Evolutionary conservation across 345 rosid genomes (phyloP), one percentile per base, ranked within the genome.

Genomic region (Arabidopsis suecica): DNA sequence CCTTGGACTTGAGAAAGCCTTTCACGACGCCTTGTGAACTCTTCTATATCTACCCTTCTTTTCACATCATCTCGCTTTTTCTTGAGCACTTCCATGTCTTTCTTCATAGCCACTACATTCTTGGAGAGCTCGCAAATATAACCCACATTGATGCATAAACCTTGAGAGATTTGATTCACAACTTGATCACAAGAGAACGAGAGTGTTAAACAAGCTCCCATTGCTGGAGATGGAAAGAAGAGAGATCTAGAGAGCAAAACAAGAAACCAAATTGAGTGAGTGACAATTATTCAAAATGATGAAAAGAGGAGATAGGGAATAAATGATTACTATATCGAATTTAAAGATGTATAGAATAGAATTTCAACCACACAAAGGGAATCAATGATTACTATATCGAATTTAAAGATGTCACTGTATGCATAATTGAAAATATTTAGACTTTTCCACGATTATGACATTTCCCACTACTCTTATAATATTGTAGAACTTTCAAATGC

Each of bases 1-100:
- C 14, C 41, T 9, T 20, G 9, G 28, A 79, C 79, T 45, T 37
- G 63, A 59, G 63, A 36, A 10, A 28, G 74, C 2, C 4, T 59
- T 68, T 49, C 9, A 8, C 10, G 12, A 33, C 23, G 41, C 23
- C 61, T 41, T 33, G 25, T n/a, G 13, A 57, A 57, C 61, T 57
- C 61, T 1, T 56, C 61, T 57, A 41, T 57, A 0, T 4, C 0
- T 33, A 57, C 7, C 61, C 41, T 57, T 1, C 23, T 16, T 57
- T 57, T 7, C 41, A 57, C 13, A 57, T 57, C 61, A 8, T 33
- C 23, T 57, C 12, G 41, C 40, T 57, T 57, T 33, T 23, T 13
- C 41, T 33, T 57, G 41, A 57, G 61, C 13, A 1, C 23, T 56
- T 0, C 30, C 61, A 56, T 56, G 10, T 2, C 3, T 56, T 33